Conservation (phyloP, 2,329 filamentous ascomycete species). For the Huntiella bhutanensis region DNA sequence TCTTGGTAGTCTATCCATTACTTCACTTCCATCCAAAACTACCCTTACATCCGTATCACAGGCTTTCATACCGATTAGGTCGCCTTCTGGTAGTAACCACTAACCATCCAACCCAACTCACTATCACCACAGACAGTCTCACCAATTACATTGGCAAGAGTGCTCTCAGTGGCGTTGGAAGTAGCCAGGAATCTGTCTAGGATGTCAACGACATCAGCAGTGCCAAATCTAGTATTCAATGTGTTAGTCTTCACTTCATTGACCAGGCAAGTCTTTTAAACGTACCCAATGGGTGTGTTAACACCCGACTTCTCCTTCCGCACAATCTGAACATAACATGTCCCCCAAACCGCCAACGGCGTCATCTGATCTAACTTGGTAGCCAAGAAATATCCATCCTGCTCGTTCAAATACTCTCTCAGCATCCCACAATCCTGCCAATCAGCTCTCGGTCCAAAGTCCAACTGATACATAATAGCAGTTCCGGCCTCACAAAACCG, state of each 20-base stretch:
- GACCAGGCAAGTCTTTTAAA: neutral
- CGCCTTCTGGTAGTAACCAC: constrained; percentile 1
- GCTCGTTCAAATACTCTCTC: neutral
- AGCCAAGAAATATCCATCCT: constrained; percentile 7
- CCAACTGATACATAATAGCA: neutral
- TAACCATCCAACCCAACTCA: constrained; percentile 4
- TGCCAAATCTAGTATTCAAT: neutral
- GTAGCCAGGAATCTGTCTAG: neutral
- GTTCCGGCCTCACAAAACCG: neutral
- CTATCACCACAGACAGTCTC: constrained; percentile 1
- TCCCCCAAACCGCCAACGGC: neutral
- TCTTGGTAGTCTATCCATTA: neutral
- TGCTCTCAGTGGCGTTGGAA: neutral
- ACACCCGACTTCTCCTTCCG: neutral
- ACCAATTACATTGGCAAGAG: neutral
- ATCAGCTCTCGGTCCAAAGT: constrained; percentile 3
- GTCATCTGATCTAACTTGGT: constrained; percentile 2
- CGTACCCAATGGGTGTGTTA: neutral
- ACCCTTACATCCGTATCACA: neutral
- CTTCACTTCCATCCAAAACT: too few relatives aligned
- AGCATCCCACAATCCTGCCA: neutral
- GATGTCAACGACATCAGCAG: neutral
- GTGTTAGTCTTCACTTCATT: neutral
- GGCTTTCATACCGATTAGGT: neutral
- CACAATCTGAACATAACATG: constrained; percentile 6